Base-by-base conservation (phyloP, 805 yeast genomes). In the Candida arabinofermentans region DNA sequence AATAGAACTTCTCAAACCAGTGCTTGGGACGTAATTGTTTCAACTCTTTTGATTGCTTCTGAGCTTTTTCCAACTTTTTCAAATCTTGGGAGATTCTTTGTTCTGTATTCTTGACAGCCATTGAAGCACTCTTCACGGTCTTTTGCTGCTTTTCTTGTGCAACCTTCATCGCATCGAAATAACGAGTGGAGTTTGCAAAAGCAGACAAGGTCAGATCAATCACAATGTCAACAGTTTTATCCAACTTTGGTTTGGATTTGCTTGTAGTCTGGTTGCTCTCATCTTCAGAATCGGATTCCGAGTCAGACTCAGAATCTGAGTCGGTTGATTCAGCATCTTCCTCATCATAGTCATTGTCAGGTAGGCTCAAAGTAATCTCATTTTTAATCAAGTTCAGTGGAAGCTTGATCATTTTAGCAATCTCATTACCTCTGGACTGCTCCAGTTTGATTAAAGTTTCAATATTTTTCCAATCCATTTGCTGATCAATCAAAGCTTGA, bases 401-500 rank as follows among this genome's bases (percentile, higher is more conserved):
- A 27, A 79, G 55, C 36, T 71, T 68, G 40, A 90, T 83, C 43
- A 70, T 53, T 27, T 67, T 64, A 0, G 96, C 96, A 42, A 81
- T 67, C 5, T 66, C 61, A 51, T 82, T 86, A 1, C 83, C 81
- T 51, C 81, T 75, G 1, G 67, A 62, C 51, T 86, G 81, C 55
- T 91, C 96, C 38, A 79, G 70, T 36, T 73, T 66, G 39, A 91
- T 81, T 43, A 84, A 64, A 47, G 81, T 79, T 57, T 85, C 96
- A 47, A 90, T 90, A 46, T 87, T 83, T 33, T 77, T 75, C 99
- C 99, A 91, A 59, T 91, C 97, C 87, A 88, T 86, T 48, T 86
- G 90, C 56, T 86, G 93, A 42, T 83, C 81, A 4, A 89, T 47
- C 41, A 88, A 64, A 1, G 69, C 66, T 44, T 81, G 83, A 4